Conservation (phyloP, 441 rosid genomes). For the Syzygium malaccense region DNA sequence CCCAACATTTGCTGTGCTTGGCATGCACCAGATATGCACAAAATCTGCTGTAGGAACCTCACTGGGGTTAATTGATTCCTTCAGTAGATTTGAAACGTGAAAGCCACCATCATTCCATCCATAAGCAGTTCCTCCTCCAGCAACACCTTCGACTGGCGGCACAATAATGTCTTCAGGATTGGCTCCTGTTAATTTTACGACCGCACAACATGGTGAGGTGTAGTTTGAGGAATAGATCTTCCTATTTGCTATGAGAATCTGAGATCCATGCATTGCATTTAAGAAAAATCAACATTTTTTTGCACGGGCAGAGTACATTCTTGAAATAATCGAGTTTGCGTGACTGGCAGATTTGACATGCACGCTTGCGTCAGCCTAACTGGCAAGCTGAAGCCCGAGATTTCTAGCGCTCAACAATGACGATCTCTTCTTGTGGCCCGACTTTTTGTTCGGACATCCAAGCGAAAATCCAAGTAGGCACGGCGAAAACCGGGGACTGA, state of each 20-base stretch:
- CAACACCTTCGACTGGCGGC: slow-evolving; percentile 91
- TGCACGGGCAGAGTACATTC: not conserved
- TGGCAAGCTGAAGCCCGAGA: not conserved
- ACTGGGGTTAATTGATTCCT: slow-evolving; percentile 51
- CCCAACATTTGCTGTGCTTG: slow-evolving; percentile 77
- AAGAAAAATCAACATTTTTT: not conserved
- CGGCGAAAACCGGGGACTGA: not conserved
- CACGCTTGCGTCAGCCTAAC: not conserved
- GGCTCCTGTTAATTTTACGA: slow-evolving; percentile 12
- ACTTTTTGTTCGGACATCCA: not conserved
- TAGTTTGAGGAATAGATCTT: not conserved
- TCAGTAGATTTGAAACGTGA: slow-evolving; percentile 23
- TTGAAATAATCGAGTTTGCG: not conserved
- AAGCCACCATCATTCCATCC: slow-evolving; percentile 73
- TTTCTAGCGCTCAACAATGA: not conserved
- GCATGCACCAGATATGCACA: slow-evolving; percentile 83
- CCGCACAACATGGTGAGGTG: not conserved
- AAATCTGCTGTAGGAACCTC: slow-evolving; percentile 68
- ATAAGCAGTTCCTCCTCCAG: slow-evolving; percentile 97
- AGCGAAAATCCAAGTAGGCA: not conserved
- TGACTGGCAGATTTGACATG: not conserved
- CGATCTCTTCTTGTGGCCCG: not conserved
- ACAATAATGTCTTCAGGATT: slow-evolving; percentile 42
- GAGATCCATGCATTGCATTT: not conserved
- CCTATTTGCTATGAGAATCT: not conserved